These are phyloP conservation scores for Trichomonas tenax DNA, from an alignment of 208 protist species.

Conservation along the genomic window DNA sequence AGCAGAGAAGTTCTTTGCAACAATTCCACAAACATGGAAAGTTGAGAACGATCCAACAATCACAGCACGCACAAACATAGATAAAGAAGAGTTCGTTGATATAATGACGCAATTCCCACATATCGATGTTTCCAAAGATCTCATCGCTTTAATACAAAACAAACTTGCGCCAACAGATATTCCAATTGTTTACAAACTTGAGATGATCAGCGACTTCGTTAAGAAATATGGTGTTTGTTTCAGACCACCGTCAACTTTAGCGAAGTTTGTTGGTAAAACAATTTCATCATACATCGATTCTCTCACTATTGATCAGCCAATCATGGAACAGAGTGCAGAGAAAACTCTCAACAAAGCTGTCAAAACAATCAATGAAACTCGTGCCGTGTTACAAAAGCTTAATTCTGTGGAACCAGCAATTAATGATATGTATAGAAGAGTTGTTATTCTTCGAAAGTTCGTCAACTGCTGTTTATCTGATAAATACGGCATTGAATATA, in stretches of 20 bases:
- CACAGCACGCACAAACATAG: not conserved
- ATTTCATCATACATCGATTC: not conserved
- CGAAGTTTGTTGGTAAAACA: not conserved
- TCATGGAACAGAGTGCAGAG: not conserved
- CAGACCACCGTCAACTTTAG: not conserved
- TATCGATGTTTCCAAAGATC: not conserved
- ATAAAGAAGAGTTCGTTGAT: not conserved
- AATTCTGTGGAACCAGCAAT: not conserved
- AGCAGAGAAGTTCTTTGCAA: not conserved
- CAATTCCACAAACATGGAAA: not conserved
- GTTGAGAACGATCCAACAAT: not conserved
- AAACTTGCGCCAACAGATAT: not conserved
- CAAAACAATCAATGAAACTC: not conserved
- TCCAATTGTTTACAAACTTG: not conserved
- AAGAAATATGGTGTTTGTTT: not conserved
- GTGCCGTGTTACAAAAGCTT: not conserved
- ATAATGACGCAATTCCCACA: not conserved
- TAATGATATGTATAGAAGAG: not conserved
- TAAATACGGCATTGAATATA: not conserved
- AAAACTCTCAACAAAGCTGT: not conserved
- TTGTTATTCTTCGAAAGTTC: not conserved
- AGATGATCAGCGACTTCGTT: not conserved
- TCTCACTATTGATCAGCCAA: not conserved
- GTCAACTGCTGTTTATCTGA: not conserved
- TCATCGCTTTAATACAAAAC: not conserved